These are phyloP conservation scores for Neonectria sp. DNA, from an alignment of 2,329 filamentous ascomycete species.

Conservation along the genomic window DNA sequence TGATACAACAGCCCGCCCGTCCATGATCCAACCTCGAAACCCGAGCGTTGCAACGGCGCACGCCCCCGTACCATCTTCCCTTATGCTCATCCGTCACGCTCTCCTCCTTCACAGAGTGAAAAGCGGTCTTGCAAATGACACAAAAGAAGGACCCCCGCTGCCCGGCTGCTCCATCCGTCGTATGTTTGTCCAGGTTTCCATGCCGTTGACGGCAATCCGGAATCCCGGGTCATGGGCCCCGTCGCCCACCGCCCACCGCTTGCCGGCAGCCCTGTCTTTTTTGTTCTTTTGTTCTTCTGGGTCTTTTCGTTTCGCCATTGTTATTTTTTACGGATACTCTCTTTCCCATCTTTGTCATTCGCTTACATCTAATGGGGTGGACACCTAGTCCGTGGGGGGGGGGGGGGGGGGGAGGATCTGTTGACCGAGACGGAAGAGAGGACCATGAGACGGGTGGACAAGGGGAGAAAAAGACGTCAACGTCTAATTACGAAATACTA, in stretches of 20 bases:
- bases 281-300: constrained; percentile 21
- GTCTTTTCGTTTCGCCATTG: constrained; percentile 2
- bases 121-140: constrained; percentile 4
- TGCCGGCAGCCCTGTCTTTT: constrained; percentile 16
- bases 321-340: constrained; percentile 2
- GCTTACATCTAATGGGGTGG: constrained; percentile 3
- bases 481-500: constrained; percentile 16
- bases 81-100: not conserved
- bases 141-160: constrained; percentile 17
- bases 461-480: not conserved
- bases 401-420: not conserved
- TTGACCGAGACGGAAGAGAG: constrained; percentile 1
- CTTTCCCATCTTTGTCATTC: constrained; percentile 3
- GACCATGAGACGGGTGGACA: not conserved
- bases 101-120: constrained; percentile 12
- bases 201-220: constrained; percentile 30
- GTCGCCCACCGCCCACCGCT: constrained; percentile 22
- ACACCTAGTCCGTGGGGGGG: constrained; percentile 10
- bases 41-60: constrained; percentile 22
- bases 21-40: constrained; percentile 18
- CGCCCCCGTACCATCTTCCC: not conserved
- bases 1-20: constrained; percentile 26
- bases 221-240: constrained; percentile 34
- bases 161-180: constrained; percentile 28
- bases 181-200: constrained; percentile 32